Percentiles rank a stretch among this genome's conserved stretches.
Conservation (phyloP, 2,329 filamentous ascomycete species). For the Colletotrichum viniferum region DNA sequence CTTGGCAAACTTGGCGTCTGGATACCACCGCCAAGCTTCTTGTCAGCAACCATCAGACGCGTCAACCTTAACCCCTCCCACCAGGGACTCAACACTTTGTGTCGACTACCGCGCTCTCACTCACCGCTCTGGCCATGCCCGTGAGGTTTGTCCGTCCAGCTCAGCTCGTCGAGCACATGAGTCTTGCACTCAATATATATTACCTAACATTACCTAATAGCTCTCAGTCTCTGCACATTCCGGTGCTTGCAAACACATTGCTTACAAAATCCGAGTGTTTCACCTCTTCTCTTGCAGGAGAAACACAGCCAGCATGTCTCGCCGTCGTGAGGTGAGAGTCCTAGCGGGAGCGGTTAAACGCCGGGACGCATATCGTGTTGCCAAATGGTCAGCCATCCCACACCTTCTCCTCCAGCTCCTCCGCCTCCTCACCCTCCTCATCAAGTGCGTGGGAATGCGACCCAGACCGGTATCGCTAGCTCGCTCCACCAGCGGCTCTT, state of each 20-base stretch:
- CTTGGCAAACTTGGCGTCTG: constrained; percentile 19
- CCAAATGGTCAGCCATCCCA: constrained; percentile 4
- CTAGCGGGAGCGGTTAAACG: background rate
- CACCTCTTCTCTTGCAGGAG: background rate
- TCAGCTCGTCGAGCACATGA: constrained; percentile 2
- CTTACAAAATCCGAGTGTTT: background rate
- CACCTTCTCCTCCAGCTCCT: background rate
- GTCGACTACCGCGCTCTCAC: background rate
- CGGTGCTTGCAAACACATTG: background rate
- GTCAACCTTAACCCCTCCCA: constrained; percentile 11
- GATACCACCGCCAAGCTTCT: constrained; percentile 16
- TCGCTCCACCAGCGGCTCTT: constrained; percentile 17
- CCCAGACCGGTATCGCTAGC: background rate
- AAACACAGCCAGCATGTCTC: background rate
- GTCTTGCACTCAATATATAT: background rate
- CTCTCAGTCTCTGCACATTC: background rate
- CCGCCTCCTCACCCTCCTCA: background rate
- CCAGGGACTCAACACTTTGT: constrained; percentile 11
- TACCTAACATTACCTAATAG: constrained; percentile 17
- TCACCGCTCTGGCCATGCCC: constrained; percentile 12
- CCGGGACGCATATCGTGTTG: background rate
- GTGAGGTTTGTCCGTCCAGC: background rate
- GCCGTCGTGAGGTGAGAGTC: background rate
- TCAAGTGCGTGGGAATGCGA: background rate
- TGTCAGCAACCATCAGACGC: constrained; percentile 20